Evolutionary conservation across 2,329 filamentous ascomycete species (phyloP).

Genomic region (Cladophialophora yegresii): DNA sequence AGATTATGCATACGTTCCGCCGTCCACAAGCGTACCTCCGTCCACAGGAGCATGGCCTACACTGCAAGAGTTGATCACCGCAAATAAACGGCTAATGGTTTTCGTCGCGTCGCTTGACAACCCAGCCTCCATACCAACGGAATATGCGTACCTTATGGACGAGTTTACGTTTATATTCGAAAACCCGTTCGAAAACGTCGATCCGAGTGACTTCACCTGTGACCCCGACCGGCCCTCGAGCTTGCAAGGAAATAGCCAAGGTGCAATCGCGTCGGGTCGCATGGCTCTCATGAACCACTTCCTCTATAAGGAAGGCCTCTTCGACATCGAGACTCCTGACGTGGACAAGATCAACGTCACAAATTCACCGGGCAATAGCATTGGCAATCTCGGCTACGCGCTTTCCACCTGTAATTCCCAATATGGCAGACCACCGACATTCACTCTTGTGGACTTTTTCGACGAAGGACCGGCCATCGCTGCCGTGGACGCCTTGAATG

Average conservation of each 20-base stretch:
- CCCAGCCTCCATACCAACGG: constrained; percentile 33
- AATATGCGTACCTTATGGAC: constrained; percentile 49
- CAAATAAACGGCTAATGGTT: constrained; percentile 65
- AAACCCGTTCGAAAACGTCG: constrained; percentile 66
- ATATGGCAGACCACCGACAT: constrained; percentile 65
- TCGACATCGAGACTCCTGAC: constrained; percentile 63
- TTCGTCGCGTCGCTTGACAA: constrained; percentile 61
- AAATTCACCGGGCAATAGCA: constrained; percentile 62
- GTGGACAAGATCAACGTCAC: constrained; percentile 62
- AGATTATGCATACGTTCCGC: constrained; percentile 62
- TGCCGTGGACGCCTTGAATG: constrained; percentile 69
- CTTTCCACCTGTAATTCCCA: constrained; percentile 57
- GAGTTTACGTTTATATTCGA: constrained; percentile 64
- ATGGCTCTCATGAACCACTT: constrained; percentile 82
- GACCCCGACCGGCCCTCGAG: constrained; percentile 64
- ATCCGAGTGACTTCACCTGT: constrained; percentile 69
- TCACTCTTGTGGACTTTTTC: constrained; percentile 78
- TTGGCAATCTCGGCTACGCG: constrained; percentile 54
- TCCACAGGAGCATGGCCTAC: constrained; percentile 63
- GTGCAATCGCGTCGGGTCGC: constrained; percentile 59
- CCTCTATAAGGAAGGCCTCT: constrained; percentile 53
- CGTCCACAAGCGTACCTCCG: constrained; percentile 47
- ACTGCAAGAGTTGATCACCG: constrained; percentile 66
- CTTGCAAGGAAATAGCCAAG: constrained; percentile 49
- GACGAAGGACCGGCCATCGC: constrained; percentile 69